Conservation (phyloP, 2,329 filamentous ascomycete genomes). For the Aspergillus vadensis region DNA sequence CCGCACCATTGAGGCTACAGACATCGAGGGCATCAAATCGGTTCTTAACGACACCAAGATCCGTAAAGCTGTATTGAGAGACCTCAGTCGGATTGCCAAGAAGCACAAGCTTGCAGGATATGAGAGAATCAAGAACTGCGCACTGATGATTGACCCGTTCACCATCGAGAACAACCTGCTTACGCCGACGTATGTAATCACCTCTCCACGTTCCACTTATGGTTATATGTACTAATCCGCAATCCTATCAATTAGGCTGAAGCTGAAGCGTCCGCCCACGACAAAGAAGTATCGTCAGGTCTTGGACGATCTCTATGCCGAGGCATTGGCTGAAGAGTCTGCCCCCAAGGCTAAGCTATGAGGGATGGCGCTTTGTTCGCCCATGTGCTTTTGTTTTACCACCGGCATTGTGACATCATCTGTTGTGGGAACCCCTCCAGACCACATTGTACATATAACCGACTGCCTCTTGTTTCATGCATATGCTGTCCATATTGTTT, state of each 20-base stretch:
- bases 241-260: conserved; percentile 53
- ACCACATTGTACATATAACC: neutral
- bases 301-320: conserved; percentile 63
- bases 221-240: conserved; percentile 21
- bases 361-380: neutral
- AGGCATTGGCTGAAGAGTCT: conserved; percentile 48
- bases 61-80: conserved; percentile 71
- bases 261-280: conserved; percentile 70
- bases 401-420: neutral
- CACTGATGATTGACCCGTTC: conserved; percentile 84
- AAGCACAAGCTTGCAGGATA: conserved; percentile 90
- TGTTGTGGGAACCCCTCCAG: neutral
- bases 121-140: conserved; percentile 74
- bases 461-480: neutral
- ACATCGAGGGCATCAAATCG: conserved; percentile 67
- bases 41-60: conserved; percentile 71
- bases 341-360: conserved; percentile 46
- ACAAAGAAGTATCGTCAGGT: conserved; percentile 62
- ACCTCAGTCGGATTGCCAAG: conserved; percentile 76
- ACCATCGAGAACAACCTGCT: conserved; percentile 85
- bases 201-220: neutral
- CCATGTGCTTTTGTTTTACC: neutral
- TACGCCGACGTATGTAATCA: conserved; percentile 49
- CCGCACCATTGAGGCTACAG: conserved; percentile 61
- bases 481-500: neutral